Conservation (phyloP, 441 rosid species). For the Populus hybrid region DNA sequence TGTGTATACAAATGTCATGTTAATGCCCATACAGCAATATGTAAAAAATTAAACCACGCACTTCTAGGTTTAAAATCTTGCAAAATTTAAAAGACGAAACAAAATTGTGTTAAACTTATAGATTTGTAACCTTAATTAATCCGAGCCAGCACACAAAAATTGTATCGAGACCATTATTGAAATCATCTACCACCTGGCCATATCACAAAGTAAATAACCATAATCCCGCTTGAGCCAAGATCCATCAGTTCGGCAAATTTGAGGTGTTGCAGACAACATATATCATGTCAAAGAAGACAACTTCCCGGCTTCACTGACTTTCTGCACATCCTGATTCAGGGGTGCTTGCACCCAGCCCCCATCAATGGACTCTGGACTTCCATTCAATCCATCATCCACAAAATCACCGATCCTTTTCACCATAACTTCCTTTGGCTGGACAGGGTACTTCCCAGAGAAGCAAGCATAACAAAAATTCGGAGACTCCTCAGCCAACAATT, state of each 20-base stretch:
- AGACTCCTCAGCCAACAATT: slow-evolving; percentile 50
- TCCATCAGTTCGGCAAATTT: not conserved
- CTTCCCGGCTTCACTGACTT: slow-evolving; percentile 17
- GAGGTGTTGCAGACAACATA: not conserved
- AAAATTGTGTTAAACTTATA: slow-evolving; percentile 23
- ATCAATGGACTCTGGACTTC: slow-evolving; percentile 59
- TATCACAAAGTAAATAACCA: not conserved
- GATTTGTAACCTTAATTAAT: slow-evolving; percentile 13
- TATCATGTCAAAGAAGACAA: slow-evolving; percentile 8
- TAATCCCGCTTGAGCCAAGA: not conserved
- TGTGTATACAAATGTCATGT: not conserved
- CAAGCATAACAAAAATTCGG: slow-evolving; percentile 75
- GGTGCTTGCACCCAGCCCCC: slow-evolving; percentile 79
- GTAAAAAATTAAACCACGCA: not conserved
- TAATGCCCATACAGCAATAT: not conserved
- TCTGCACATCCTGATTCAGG: slow-evolving; percentile 17
- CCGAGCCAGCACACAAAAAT: not conserved
- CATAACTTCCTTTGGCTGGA: slow-evolving; percentile 60
- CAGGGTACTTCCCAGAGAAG: slow-evolving; percentile 84
- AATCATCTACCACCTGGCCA: slow-evolving; percentile 2
- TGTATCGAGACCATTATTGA: slow-evolving; percentile 5
- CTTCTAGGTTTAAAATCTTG: slow-evolving; percentile 1
- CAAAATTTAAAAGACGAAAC: slow-evolving; percentile 16
- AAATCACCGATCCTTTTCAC: slow-evolving; percentile 84
- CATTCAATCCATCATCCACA: slow-evolving; percentile 79